A percentile compares a stretch with the other conserved stretches of the same genome.
Conservation (phyloP, 257 asterid species). For the Ajuga chamaepitys region DNA sequence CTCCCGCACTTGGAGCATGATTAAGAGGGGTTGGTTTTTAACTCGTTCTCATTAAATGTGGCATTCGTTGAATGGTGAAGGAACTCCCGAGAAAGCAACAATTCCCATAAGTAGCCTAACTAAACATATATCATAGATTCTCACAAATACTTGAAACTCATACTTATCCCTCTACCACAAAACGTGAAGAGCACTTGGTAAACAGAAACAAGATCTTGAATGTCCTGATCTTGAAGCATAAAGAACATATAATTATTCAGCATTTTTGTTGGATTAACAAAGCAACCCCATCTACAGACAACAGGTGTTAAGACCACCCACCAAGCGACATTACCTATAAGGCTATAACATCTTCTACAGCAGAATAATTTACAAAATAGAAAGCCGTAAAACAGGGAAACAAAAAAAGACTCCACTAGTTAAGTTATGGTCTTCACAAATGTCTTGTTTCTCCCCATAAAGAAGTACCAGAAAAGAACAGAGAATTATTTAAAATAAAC, state of each 20-base stretch:
- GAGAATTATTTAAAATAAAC: neutral
- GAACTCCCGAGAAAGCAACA: neutral
- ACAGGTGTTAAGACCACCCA: neutral
- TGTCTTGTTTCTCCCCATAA: neutral
- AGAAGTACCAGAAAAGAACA: neutral
- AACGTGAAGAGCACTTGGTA: neutral
- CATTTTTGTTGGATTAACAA: neutral
- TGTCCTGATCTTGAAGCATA: neutral
- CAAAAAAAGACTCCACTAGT: neutral
- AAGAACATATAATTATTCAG: neutral
- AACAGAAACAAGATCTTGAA: neutral
- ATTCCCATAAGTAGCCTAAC: neutral
- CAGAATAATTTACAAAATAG: neutral
- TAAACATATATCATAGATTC: neutral
- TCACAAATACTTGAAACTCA: slow-evolving; percentile 2
- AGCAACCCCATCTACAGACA: neutral
- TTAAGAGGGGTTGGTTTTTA: neutral
- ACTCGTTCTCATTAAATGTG: neutral
- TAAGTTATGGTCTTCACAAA: neutral
- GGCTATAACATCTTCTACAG: neutral
- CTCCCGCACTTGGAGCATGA: neutral
- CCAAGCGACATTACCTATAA: neutral
- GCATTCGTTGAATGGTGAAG: neutral
- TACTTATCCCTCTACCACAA: neutral
- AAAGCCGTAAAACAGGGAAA: neutral